phyloP scores from a whole-genome alignment of 2,329 filamentous ascomycete species.

The Aureobasidium subglaciale region DNA sequence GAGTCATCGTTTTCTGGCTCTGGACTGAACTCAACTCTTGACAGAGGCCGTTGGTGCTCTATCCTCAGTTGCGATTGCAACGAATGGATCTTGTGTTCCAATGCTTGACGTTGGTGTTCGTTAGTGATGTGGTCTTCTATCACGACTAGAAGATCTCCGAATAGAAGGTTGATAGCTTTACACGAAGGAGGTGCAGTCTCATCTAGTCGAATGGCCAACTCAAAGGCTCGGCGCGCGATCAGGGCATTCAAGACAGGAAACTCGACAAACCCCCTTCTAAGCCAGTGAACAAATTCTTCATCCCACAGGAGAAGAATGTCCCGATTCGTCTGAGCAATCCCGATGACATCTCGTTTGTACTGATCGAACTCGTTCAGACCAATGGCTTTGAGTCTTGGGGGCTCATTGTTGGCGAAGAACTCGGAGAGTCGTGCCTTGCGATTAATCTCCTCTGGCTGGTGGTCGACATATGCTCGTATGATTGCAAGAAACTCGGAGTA shows the following conservation, averaged over 20 bases:
- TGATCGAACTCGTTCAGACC: neutral
- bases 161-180: neutral
- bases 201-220: neutral
- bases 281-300: neutral
- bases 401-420: neutral
- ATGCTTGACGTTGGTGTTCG: neutral
- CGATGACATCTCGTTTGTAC: neutral
- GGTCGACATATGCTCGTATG: neutral
- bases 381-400: neutral
- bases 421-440: neutral
- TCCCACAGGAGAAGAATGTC: neutral
- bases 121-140: neutral
- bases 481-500: neutral
- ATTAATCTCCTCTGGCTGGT: neutral
- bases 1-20: neutral
- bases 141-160: neutral
- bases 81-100: neutral
- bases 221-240: conserved; percentile 1
- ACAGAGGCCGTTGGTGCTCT: no score
- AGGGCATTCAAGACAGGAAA: neutral
- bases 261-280: neutral
- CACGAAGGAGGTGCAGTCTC: neutral
- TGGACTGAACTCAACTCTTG: neutral
- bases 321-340: neutral
- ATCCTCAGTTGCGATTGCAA: no score